phyloP scores from a whole-genome alignment of 148 eudicot genomes.

The Rhododendron simsii region DNA sequence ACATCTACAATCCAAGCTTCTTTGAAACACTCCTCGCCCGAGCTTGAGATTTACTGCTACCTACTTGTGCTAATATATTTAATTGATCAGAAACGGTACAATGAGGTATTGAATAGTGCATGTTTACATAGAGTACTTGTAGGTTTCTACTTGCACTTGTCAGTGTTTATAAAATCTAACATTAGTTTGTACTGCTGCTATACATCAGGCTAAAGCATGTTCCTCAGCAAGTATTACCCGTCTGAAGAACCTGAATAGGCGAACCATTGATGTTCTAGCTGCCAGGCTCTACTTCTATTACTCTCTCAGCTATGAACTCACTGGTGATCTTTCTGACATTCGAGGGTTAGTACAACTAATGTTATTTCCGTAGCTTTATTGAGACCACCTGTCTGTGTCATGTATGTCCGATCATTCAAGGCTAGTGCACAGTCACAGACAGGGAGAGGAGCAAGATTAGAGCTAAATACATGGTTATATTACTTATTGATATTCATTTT shows the following conservation, averaged over 20 bases:
- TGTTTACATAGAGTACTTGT: neutral
- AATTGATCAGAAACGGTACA: slow-evolving; percentile 68
- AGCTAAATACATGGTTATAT: neutral
- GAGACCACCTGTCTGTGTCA: neutral
- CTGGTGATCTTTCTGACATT: slow-evolving; percentile 83
- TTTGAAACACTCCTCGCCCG: slow-evolving; percentile 64
- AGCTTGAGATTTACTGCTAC: slow-evolving; percentile 82
- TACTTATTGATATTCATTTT: neutral
- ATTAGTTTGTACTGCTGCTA: slow-evolving; percentile 9
- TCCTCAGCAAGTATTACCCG: slow-evolving; percentile 82
- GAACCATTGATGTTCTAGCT: slow-evolving; percentile 83
- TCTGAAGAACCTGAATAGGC: slow-evolving; percentile 66
- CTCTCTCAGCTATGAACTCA: slow-evolving; percentile 77
- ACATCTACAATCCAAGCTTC: slow-evolving; percentile 57
- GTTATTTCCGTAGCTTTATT: neutral
- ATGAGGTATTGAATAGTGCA: slow-evolving; percentile 40
- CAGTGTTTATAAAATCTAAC: neutral
- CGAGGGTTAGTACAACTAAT: slow-evolving; percentile 56
- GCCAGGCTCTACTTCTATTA: slow-evolving; percentile 76
- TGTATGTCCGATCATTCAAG: neutral
- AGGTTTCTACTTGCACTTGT: neutral
- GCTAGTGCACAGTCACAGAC: neutral
- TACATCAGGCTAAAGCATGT: slow-evolving; percentile 74
- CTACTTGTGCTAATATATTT: slow-evolving; percentile 72
- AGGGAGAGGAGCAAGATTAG: neutral